Base-by-base conservation (phyloP, 306 rosid genomes). In the Pyrus betulifolia region DNA sequence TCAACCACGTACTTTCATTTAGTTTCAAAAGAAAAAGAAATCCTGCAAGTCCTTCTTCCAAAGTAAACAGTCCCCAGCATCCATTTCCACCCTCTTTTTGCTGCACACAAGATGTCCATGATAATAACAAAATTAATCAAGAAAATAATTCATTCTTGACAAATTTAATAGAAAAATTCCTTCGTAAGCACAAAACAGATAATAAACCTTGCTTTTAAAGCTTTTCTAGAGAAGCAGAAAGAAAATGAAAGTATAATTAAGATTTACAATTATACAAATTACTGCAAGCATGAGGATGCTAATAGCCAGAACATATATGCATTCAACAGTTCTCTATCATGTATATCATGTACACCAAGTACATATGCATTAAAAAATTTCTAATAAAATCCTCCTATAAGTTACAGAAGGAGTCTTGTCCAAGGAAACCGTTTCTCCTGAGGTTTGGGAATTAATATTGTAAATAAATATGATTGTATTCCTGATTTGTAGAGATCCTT, bases 21-120 rank as follows among this genome's bases (percentile, higher is more conserved):
- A 85, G 85, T 89, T 89, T 93, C 60, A 96, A 88, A 74, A 92
- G 97, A 87, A 91, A 96, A 85, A 89, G 89, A 82, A 93, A 96
- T 76, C 96, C 97, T 22, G 85, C 81, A 60, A 75, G 84, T 71
- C 87, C 90, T 89, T 88, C 99, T 70, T 84, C 98, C 76, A 96
- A 57, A 74, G 90, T 81, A 83, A 93, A 85, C 31, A 79, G 69
- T 54, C 80, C 89, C 38, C 82, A 86, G 76, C 83, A 80, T 76
- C 97, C 89, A 14, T 84, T 78, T 74, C 91, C 96, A 61, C 77
- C 86, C 55, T 86, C 91, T 76, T 81, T 88, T 82, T 86, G 80
- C 99, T 96, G 89, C 87, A 86, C 67, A 81, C 69, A 82, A 70
- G 78, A 72, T 45, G 67, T 51, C 75, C 67, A 49, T 21, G 60